Percentiles rank a stretch among this genome's conserved stretches.
Evolutionary conservation across 129 eudicot species (phyloP).

Genomic region (Centrapalus pauciflorus): DNA sequence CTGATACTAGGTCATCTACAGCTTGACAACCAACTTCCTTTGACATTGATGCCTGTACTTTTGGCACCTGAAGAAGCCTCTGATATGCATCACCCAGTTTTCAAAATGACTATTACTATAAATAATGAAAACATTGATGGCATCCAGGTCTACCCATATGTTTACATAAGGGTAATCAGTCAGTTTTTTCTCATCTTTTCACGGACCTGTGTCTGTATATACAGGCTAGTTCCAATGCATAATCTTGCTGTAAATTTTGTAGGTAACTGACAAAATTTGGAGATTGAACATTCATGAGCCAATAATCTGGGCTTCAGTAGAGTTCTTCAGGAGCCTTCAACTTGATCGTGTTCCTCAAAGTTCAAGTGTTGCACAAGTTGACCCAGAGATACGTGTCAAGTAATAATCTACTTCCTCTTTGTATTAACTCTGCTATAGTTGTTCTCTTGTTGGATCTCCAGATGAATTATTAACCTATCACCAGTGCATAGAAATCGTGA

Average conservation of each 20-base stretch:
- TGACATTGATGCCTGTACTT: conserved; percentile 89
- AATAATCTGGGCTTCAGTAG: conserved; percentile 87
- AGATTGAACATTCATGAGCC: conserved; percentile 93
- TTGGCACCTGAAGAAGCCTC: conserved; percentile 86
- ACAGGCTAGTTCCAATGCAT: not conserved
- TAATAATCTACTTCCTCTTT: conserved; percentile 34
- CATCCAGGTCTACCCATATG: conserved; percentile 74
- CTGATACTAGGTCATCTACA: conserved; percentile 81
- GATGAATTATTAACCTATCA: too few relatives aligned
- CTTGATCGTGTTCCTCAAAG: conserved; percentile 68
- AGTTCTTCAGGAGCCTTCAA: conserved; percentile 70
- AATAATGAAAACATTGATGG: conserved; percentile 82
- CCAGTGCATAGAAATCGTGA: too few relatives aligned
- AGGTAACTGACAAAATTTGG: conserved; percentile 91
- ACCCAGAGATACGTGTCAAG: conserved; percentile 95
- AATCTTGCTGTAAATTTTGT: conserved; percentile 13
- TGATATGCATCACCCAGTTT: conserved; percentile 80
- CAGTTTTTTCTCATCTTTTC: not conserved
- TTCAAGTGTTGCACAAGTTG: conserved; percentile 77
- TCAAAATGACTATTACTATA: conserved; percentile 84
- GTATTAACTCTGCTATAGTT: not conserved
- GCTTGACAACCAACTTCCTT: conserved; percentile 94
- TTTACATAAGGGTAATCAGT: conserved; percentile 73
- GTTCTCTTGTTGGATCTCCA: not conserved
- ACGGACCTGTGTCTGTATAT: conserved; percentile 1